A percentile compares a stretch with the other conserved stretches of the same genome.
Conservation (phyloP, 2,329 filamentous ascomycete genomes). For the Beauveria bassiana region DNA sequence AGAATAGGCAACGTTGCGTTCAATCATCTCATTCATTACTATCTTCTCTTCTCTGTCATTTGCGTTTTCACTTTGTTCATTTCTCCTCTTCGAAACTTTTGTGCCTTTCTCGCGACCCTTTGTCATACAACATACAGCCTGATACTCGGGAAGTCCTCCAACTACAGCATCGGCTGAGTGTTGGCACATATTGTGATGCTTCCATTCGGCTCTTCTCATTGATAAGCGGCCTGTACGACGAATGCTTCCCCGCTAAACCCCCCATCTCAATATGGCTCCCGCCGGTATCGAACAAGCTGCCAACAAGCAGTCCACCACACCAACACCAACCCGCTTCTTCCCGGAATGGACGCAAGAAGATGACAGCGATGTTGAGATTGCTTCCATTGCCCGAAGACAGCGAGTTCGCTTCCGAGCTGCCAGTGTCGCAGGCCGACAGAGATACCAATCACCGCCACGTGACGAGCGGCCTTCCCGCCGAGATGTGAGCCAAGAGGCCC, state of each 20-base stretch:
- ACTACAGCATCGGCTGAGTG: neutral
- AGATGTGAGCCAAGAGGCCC: slow-evolving; percentile 1
- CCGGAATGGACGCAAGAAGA: slow-evolving; percentile 6
- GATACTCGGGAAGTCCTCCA: neutral
- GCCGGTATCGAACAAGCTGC: neutral
- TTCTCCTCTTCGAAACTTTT: neutral
- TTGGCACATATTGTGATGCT: slow-evolving; percentile 6
- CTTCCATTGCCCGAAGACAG: slow-evolving; percentile 4
- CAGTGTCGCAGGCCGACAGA: slow-evolving; percentile 2
- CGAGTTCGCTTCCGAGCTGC: slow-evolving; percentile 5
- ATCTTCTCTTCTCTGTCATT: slow-evolving; percentile 15
- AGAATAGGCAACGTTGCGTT: slow-evolving; percentile 10
- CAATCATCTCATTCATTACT: slow-evolving; percentile 12
- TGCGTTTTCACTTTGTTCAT: slow-evolving; percentile 11
- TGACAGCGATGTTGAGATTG: slow-evolving; percentile 7
- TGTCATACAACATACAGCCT: neutral
- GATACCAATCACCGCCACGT: neutral
- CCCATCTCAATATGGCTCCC: neutral
- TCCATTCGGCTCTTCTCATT: neutral
- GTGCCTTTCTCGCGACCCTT: neutral
- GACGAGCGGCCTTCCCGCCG: neutral
- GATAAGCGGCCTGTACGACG: neutral
- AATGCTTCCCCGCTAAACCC: neutral
- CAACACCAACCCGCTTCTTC: neutral
- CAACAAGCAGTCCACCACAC: neutral